Conservation (phyloP, 2,329 filamentous ascomycete genomes). For the Cryoendolithus antarcticus region DNA sequence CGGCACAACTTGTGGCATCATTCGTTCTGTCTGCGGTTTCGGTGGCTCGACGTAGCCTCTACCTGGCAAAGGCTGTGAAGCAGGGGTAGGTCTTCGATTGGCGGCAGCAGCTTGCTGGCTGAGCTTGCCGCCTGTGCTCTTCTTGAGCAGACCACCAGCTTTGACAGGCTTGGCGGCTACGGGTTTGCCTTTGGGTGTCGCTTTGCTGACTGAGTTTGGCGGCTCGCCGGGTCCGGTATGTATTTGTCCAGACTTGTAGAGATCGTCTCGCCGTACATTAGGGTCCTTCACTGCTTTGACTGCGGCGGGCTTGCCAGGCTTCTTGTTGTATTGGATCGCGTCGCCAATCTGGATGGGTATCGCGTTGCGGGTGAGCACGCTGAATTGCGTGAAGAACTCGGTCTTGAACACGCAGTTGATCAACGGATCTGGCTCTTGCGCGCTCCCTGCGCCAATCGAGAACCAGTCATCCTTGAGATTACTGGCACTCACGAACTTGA, state of each 20-base stretch:
- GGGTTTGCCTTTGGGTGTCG: constrained; percentile 77
- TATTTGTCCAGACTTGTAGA: constrained; percentile 86
- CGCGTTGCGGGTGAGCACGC: constrained; percentile 56
- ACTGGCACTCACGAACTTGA: constrained; percentile 77
- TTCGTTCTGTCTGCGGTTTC: constrained; percentile 12
- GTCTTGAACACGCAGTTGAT: constrained; percentile 93
- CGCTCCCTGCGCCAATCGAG: constrained; percentile 73
- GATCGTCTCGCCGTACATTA: constrained; percentile 56
- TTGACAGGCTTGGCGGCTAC: constrained; percentile 83
- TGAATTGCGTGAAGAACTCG: constrained; percentile 86
- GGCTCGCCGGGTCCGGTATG: constrained; percentile 79
- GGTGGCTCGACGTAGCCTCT: constrained; percentile 7
- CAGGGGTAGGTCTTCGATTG: constrained; percentile 37
- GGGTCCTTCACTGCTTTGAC: constrained; percentile 90
- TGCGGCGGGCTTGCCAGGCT: constrained; percentile 78
- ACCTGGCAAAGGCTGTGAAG: constrained; percentile 26
- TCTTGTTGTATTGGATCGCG: constrained; percentile 90
- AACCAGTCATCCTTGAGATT: constrained; percentile 93
- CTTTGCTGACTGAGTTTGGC: constrained; percentile 66
- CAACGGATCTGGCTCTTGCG: constrained; percentile 85
- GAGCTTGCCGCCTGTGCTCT: constrained; percentile 64
- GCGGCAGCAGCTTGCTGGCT: constrained; percentile 40
- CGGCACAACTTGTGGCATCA: constrained; percentile 15
- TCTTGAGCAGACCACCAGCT: constrained; percentile 73
- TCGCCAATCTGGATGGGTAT: constrained; percentile 75